Evolutionary conservation across 31 red algal genomes (phyloP), one percentile per base, ranked within the genome.

Genomic region (Bonnemaisonia californica): DNA sequence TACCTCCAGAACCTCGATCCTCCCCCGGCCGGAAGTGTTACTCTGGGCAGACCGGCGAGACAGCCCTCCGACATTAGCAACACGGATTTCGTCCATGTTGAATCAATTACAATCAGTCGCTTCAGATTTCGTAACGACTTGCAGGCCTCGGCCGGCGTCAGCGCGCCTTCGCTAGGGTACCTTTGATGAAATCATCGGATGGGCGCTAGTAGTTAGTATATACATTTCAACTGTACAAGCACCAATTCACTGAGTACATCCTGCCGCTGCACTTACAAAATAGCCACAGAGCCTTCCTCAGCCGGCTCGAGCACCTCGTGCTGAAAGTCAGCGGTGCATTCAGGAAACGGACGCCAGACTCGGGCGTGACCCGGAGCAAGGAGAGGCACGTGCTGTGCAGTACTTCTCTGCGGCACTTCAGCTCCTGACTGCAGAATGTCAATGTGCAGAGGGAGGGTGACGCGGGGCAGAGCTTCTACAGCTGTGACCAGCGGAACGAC

Each of bases 1-100:
- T 91, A 91, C 42, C 88, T 57, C 88, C 88, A 91, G 71, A 84
- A 91, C 31, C 65, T 69, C 35, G 88, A 74, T 35, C 36, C 64
- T 21, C 51, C 24, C 37, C 78, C 79, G 7, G 35, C 42, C 11
- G 85, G 85, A 69, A 91, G 80, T 37, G 62, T 79, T 13, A 91
- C 68, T 42, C 74, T 70, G 47, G 88, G 88, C 29, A 91, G 74
- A 11, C 61, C 64, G 57, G 29, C 5, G 37, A 91, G 64, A 59
- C 69, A 71, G 4, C 71, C 30, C 28, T 91, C 63, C 37, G 40
- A 48, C 8, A 84, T 71, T 12, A 91, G 51, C 27, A 77, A 40
- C 2, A 63, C 71, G 33, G 72, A 84, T 30, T 91, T 91, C 36
- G 88, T 78, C 88, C 88, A 91, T 22, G 66, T 65, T 27, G 88